Base-by-base conservation (phyloP, 257 asterid genomes). In the Solanum tarapatanum region DNA sequence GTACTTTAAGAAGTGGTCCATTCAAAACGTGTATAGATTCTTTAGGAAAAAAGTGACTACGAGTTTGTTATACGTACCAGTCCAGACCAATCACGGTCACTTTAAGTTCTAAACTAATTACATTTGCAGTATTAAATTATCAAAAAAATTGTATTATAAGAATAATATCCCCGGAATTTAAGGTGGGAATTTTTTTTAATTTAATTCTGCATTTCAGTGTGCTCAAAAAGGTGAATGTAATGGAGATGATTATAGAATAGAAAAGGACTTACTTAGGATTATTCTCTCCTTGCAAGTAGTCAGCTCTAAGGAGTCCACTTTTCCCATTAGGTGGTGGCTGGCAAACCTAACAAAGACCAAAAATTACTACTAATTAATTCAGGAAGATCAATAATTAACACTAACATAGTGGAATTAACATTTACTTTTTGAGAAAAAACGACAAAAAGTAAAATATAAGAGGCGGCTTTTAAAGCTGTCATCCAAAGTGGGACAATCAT, bases 261-360 rank as follows among this genome's bases (percentile, higher is more conserved):
- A 37, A 32, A 73, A 51, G 6, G 85, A 87, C 97, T 92, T 89
- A 95, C 99, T 95, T 88, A 48, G 96, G 97, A 86, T 90, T 93
- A 85, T 94, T 90, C 70, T 93, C 96, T 88, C 94, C 96, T 89
- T 93, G 95, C 88, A 91, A 90, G 72, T 7, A 88, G 84, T 94
- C 98, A 62, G 95, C 95, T 87, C 98, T 87, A 28, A 95, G 98
- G 82, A 95, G 97, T 89, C 98, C 99, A 87, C 98, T 96, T 93
- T 95, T 94, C 8, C 99, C 98, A 11, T 89, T 94, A 23, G 96
- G 93, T 84, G 98, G 98, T n/a, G 97, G 97, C 91, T 92, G 94
- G 88, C 99, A 94, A 45, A 93, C 97, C 99, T 96, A 89, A 82
- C 88, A 87, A 86, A 73, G 62, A 84, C 88, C 80, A 91, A 87